Base-by-base conservation (phyloP, 2,329 filamentous ascomycete species). In the Hymenoscyphus infarciens region DNA sequence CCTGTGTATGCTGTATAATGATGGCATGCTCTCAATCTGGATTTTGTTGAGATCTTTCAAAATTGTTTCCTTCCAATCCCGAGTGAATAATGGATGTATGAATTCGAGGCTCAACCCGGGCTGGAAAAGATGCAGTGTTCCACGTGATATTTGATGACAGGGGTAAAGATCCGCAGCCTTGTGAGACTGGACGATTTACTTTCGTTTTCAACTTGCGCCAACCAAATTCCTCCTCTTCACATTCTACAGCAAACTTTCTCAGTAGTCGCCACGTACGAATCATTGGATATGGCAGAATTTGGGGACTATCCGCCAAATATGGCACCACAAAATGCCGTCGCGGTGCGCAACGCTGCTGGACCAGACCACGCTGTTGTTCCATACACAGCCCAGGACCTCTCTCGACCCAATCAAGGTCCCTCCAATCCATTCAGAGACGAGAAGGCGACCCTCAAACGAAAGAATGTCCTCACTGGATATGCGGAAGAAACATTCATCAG, bases 401-500 rank as follows among this genome's bases (percentile, higher is more conserved):
- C 85, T 56, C 83, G 86, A 63, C 84, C 88, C 0, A 78, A 80
- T 8, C 77, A 87, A 64, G 91, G 91, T 0, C 91, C 91, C 39
- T 77, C 82, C 27, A 94, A 94, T 72, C 91, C 91, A 0, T 94
- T 91, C 76, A 87, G 86, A 73, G 81, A 87, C 68, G 82, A 86
- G 31, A 76, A 81, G 22, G 83, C 79, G 57, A 76, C 77, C 1
- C 74, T 87, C 63, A 94, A 93, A 77, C 86, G 90, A 64, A 94
- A 93, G 73, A 94, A 92, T 66, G 82, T 93, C 1, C 82, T 91
- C 11, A 97, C 95, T 0, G 95, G 95, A 11, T 89, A 85, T 71
- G 95, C 95, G 1, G 85, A 95, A 69, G 94, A 99, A 76, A 92
- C 90, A 0, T 90, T 86, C 69, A 86, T 99, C 67, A 96, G 91